These are phyloP conservation scores for Colletotrichum sp. DNA, from an alignment of 2,329 filamentous ascomycete species.

Conservation along the genomic window DNA sequence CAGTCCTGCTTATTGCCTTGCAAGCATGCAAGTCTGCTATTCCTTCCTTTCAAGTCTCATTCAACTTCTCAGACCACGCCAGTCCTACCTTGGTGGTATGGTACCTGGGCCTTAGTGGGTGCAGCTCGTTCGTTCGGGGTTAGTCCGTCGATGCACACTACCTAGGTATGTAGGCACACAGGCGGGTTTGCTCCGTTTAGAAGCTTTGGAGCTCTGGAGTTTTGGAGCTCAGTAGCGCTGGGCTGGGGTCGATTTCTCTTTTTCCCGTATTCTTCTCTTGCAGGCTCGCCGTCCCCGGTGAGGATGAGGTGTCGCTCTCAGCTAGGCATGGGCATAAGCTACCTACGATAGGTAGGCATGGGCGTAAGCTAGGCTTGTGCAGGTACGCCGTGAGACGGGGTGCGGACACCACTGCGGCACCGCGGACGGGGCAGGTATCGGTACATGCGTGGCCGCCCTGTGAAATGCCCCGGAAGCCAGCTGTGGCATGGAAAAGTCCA, in stretches of 20 bases:
- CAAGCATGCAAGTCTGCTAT: background rate
- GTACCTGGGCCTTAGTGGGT: background rate
- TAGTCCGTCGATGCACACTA: background rate
- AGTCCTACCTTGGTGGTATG: background rate
- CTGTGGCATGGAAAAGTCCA: background rate
- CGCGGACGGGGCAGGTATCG: background rate
- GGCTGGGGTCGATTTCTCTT: background rate
- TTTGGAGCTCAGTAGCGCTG: background rate
- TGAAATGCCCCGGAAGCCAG: background rate
- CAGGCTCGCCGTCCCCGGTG: background rate
- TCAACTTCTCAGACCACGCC: background rate
- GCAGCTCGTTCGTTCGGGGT: background rate
- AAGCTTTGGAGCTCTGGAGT: background rate
- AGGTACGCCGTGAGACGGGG: slow-evolving; percentile 1
- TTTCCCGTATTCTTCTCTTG: background rate
- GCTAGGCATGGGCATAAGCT: background rate
- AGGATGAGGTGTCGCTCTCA: background rate
- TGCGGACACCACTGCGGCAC: background rate
- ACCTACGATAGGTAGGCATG: background rate
- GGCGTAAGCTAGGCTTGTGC: background rate
- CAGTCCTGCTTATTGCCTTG: background rate
- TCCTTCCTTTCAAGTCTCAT: background rate
- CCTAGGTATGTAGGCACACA: background rate
- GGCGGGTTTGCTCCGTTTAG: background rate
- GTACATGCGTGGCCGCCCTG: background rate